A percentile compares a stretch with the other conserved stretches of the same genome.
Evolutionary conservation across 495 filamentous ascomycete species (phyloP).

Genomic region (Chaetomium tenue): DNA sequence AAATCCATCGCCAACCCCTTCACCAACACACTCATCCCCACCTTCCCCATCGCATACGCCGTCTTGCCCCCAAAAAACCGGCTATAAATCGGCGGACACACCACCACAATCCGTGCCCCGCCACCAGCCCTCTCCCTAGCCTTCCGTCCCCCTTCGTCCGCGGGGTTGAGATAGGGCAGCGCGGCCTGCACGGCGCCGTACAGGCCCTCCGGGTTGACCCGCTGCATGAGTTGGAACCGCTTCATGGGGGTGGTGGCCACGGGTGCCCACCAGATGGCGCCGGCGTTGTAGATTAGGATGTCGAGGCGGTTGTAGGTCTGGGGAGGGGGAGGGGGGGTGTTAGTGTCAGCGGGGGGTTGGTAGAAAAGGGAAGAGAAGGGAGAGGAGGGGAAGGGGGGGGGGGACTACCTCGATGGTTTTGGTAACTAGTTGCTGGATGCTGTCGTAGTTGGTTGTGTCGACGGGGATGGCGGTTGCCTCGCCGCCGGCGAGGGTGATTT

Average conservation of each 20-base stretch:
- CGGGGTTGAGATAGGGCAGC: slow-evolving; percentile 54
- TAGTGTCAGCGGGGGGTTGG: not conserved
- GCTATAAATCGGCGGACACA: slow-evolving; percentile 81
- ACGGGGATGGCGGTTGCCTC: slow-evolving; percentile 65
- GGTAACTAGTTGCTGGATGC: slow-evolving; percentile 61
- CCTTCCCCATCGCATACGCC: slow-evolving; percentile 83
- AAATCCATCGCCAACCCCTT: slow-evolving; percentile 85
- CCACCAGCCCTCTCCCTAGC: slow-evolving; percentile 33
- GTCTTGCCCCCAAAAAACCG: slow-evolving; percentile 85
- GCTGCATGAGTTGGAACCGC: slow-evolving; percentile 79
- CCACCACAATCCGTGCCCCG: slow-evolving; percentile 63
- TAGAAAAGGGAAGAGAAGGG: not conserved
- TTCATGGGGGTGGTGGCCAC: slow-evolving; percentile 72
- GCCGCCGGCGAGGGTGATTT: slow-evolving; percentile 67
- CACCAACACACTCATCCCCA: slow-evolving; percentile 78
- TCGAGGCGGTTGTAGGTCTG: slow-evolving; percentile 64
- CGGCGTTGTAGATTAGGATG: slow-evolving; percentile 77
- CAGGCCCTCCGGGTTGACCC: slow-evolving; percentile 73
- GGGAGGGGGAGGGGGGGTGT: slow-evolving; percentile 14
- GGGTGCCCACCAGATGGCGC: slow-evolving; percentile 83
- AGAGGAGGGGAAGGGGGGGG: not conserved
- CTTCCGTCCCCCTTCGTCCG: no score
- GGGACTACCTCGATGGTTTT: slow-evolving; percentile 54
- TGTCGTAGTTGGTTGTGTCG: slow-evolving; percentile 64
- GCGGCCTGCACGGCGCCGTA: slow-evolving; percentile 65